phyloP scores from a whole-genome alignment of 345 rosid genomes.

The Aethionema arabicum region DNA sequence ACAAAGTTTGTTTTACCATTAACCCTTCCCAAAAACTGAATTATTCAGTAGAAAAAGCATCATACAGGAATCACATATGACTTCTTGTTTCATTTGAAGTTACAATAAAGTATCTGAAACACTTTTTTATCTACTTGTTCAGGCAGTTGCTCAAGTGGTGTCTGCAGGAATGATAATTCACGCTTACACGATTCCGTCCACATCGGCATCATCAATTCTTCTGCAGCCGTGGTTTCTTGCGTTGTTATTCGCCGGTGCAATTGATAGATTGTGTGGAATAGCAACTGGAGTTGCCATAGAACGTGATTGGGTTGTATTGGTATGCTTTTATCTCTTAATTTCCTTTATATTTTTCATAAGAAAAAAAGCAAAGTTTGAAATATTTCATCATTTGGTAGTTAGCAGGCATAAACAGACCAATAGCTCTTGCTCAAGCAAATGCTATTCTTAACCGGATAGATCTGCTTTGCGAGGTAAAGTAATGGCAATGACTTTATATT shows the following conservation, averaged over 20 bases:
- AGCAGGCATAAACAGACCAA: conserved; percentile 86
- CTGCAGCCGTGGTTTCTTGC: conserved; percentile 79
- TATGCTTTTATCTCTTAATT: conserved; percentile 34
- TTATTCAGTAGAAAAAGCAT: background rate
- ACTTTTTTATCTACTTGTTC: background rate
- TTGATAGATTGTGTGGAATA: conserved; percentile 81
- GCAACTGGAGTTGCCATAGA: conserved; percentile 89
- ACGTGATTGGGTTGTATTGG: conserved; percentile 98
- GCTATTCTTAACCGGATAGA: conserved; percentile 86
- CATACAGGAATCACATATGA: background rate
- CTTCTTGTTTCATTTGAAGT: background rate
- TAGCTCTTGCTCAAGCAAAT: conserved; percentile 93
- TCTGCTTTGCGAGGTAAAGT: conserved; percentile 82
- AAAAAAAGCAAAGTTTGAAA: background rate
- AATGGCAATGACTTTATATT: background rate
- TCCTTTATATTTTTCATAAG: conserved; percentile 19
- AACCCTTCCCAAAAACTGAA: background rate
- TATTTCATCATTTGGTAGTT: conserved; percentile 47
- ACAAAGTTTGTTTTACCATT: too few relatives aligned
- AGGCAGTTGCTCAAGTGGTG: conserved; percentile 87
- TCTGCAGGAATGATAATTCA: conserved; percentile 85
- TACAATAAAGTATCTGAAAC: background rate
- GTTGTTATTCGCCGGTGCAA: conserved; percentile 68
- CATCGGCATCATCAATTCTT: conserved; percentile 60
- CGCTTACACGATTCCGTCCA: conserved; percentile 55